These are phyloP conservation scores for Saururus chinensis DNA, from an alignment of 164 flowering plant species.

Conservation along the genomic window DNA sequence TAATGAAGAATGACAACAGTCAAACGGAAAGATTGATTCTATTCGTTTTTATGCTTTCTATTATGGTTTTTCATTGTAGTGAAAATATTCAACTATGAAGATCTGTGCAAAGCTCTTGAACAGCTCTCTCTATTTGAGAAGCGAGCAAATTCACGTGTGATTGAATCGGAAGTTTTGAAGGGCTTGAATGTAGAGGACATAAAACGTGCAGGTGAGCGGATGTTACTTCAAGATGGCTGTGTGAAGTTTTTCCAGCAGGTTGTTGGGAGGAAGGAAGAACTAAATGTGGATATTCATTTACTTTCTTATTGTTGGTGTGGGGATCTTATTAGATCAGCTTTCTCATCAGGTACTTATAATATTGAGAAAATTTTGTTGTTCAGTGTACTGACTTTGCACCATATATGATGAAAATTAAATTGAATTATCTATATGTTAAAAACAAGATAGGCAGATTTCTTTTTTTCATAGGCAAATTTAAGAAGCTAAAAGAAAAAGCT, in stretches of 20 bases:
- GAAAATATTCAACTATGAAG: constrained; percentile 41
- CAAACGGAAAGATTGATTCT: neutral
- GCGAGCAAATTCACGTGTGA: constrained; percentile 61
- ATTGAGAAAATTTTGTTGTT: neutral
- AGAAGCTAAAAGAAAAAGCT: too few species aligned
- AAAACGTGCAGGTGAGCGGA: constrained; percentile 60
- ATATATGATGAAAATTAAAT: too few species aligned
- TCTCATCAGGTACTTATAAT: constrained; percentile 56
- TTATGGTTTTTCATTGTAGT: constrained; percentile 29
- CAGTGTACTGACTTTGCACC: too few species aligned
- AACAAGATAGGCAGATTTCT: too few species aligned
- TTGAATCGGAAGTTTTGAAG: constrained; percentile 69
- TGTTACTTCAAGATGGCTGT: constrained; percentile 78
- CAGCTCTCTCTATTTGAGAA: constrained; percentile 70
- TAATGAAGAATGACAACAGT: neutral
- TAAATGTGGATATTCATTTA: constrained; percentile 49
- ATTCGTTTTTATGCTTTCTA: neutral
- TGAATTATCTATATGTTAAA: too few species aligned
- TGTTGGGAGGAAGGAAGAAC: constrained; percentile 28
- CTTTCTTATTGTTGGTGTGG: constrained; percentile 94
- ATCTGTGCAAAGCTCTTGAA: constrained; percentile 51
- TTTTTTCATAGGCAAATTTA: too few species aligned
- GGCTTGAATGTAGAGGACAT: constrained; percentile 76
- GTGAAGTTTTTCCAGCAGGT: constrained; percentile 44
- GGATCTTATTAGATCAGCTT: constrained; percentile 80